Conservation (phyloP, 768 basidiomycete species). For the Paxillus ammoniavirescens region DNA sequence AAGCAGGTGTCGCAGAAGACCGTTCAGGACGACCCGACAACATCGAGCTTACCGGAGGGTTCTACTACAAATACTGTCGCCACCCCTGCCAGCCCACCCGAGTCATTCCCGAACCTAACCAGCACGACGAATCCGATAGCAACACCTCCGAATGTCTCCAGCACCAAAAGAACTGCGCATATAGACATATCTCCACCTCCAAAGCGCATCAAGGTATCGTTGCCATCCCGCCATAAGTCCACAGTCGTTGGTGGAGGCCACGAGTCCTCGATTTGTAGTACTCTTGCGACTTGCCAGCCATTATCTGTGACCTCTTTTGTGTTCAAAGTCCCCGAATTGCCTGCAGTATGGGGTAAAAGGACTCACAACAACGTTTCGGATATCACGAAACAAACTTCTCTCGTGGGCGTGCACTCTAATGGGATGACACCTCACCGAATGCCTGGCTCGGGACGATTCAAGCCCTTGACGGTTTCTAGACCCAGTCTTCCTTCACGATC, state of each 20-base stretch:
- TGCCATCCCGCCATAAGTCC: neutral
- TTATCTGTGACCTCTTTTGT: neutral
- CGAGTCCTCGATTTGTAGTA: neutral
- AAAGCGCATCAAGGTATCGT: slow-evolving; percentile 14
- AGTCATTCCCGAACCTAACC: neutral
- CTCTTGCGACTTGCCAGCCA: neutral
- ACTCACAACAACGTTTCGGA: neutral
- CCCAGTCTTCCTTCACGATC: neutral
- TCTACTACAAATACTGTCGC: neutral
- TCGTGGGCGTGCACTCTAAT: neutral
- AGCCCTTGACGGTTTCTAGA: slow-evolving; percentile 5
- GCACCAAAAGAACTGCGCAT: slow-evolving; percentile 21
- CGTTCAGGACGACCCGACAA: neutral
- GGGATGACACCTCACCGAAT: neutral
- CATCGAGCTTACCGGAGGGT: neutral
- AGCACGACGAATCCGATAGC: neutral
- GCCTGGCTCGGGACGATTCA: slow-evolving; percentile 14
- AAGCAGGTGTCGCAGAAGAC: neutral
- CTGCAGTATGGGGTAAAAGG: neutral
- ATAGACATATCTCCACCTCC: slow-evolving; percentile 10
- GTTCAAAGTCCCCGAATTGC: slow-evolving; percentile 8
- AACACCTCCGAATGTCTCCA: neutral
- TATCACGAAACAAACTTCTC: neutral
- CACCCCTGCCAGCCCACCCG: neutral
- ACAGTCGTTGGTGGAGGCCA: neutral